Conservation (phyloP, 2,329 filamentous ascomycete genomes). For the Fusarium bulbicola region DNA sequence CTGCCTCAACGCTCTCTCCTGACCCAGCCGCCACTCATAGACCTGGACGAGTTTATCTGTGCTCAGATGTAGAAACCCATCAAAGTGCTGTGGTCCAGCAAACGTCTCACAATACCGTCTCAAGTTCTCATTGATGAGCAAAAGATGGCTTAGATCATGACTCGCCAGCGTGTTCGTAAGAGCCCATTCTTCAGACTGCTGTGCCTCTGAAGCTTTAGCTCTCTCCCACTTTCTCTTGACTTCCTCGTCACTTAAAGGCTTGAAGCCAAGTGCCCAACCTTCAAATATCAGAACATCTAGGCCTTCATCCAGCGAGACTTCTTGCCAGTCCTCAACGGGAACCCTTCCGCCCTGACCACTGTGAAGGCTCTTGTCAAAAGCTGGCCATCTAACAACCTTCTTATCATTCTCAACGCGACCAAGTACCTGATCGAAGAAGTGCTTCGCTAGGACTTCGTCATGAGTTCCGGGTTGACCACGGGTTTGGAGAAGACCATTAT, state of each 20-base stretch:
- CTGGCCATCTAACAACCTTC: conserved; percentile 26
- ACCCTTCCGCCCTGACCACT: conserved; percentile 33
- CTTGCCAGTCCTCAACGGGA: conserved; percentile 25
- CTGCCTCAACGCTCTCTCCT: conserved; percentile 31
- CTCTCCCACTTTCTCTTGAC: conserved; percentile 31
- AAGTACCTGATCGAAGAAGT: conserved; percentile 24
- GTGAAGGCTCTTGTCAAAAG: conserved; percentile 39
- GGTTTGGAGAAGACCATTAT: conserved; percentile 28
- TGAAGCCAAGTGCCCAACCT: conserved; percentile 40
- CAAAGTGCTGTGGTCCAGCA: conserved; percentile 30
- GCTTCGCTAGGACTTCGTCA: conserved; percentile 17
- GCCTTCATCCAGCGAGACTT: conserved; percentile 7
- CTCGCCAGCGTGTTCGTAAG: conserved; percentile 24
- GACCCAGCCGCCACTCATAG: conserved; percentile 36
- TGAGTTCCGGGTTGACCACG: conserved; percentile 39
- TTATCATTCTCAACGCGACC: background rate
- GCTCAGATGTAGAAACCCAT: conserved; percentile 37
- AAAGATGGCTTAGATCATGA: conserved; percentile 29
- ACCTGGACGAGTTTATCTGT: conserved; percentile 35
- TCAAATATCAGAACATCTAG: conserved; percentile 40
- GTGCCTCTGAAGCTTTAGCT: background rate
- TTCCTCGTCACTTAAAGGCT: conserved; percentile 16
- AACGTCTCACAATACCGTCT: conserved; percentile 29
- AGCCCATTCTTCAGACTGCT: conserved; percentile 3
- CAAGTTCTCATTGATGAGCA: conserved; percentile 38